phyloP scores from a whole-genome alignment of 768 basidiomycete species.

The Suillus brevipes region DNA sequence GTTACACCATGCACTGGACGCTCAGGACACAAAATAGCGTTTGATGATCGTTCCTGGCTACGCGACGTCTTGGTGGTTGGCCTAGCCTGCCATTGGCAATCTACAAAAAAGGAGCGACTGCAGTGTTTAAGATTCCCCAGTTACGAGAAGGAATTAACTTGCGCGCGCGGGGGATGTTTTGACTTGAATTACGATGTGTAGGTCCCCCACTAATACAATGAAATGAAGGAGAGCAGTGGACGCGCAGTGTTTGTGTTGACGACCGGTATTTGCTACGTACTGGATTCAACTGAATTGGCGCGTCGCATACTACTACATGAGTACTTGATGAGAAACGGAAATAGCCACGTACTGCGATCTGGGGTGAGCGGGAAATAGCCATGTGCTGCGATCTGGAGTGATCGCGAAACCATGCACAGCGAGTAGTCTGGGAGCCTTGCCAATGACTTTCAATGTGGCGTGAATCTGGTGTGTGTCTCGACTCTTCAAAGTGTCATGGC shows the following conservation, averaged over 20 bases:
- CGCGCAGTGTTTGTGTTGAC: background rate
- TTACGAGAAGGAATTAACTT: background rate
- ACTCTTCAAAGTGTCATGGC: background rate
- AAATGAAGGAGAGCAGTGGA: background rate
- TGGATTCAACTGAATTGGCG: background rate
- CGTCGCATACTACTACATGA: background rate
- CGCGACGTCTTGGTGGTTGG: too few relatives aligned
- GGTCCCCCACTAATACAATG: background rate
- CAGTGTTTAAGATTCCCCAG: background rate
- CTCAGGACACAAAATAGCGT: background rate
- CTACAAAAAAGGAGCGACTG: background rate
- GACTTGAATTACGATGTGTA: background rate
- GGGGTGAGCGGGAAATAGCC: background rate
- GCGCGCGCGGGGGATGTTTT: background rate
- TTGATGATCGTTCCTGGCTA: constrained; percentile 5
- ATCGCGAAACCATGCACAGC: too few relatives aligned
- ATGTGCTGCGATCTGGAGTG: background rate
- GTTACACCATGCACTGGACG: background rate
- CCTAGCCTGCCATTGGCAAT: background rate
- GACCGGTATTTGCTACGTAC: background rate
- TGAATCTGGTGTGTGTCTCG: background rate
- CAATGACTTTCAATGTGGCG: background rate
- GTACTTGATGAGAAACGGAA: background rate
- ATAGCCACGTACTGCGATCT: background rate
- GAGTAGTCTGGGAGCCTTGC: too few relatives aligned